A percentile compares a stretch with the other conserved stretches of the same genome.
These are phyloP conservation scores for Aechmea fasciata DNA, from an alignment of 176 grass and related monocot genomes.

Conservation along the genomic window DNA sequence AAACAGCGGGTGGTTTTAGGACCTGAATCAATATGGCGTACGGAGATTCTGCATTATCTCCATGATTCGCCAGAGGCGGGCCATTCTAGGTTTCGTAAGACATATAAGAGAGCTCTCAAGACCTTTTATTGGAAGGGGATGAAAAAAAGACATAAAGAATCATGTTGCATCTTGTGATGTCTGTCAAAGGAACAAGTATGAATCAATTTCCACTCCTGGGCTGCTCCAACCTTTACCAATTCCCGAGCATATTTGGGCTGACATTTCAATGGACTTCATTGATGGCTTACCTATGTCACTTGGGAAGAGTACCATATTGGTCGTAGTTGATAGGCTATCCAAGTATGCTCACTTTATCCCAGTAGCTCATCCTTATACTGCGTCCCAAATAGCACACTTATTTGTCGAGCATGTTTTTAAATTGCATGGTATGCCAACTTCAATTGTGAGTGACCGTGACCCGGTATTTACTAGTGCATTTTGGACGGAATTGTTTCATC, in stretches of 20 bases:
- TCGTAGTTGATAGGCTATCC: not conserved
- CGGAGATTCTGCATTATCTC: not conserved
- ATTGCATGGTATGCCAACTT: not conserved
- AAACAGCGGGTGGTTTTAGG: not conserved
- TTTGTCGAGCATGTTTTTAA: not conserved
- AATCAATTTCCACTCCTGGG: not conserved
- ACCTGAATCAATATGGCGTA: not conserved
- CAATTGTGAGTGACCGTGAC: not conserved
- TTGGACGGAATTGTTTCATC: not conserved
- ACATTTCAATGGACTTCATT: not conserved
- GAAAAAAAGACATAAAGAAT: not conserved
- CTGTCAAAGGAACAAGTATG: not conserved
- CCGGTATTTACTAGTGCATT: not conserved
- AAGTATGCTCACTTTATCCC: not conserved
- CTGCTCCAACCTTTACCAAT: not conserved
- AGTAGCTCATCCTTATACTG: not conserved
- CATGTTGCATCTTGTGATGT: not conserved
- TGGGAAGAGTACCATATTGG: not conserved
- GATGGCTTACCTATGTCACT: not conserved
- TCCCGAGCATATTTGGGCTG: not conserved
- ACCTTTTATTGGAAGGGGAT: constrained; percentile 4
- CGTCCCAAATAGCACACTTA: not conserved
- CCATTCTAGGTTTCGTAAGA: not conserved
- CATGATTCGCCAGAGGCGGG: not conserved
- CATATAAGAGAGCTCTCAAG: not conserved